A percentile compares a stretch with the other conserved stretches of the same genome.
These are phyloP conservation scores for Yamadazyma ubonensis DNA, from an alignment of 805 yeast genomes.

Conservation along the genomic window DNA sequence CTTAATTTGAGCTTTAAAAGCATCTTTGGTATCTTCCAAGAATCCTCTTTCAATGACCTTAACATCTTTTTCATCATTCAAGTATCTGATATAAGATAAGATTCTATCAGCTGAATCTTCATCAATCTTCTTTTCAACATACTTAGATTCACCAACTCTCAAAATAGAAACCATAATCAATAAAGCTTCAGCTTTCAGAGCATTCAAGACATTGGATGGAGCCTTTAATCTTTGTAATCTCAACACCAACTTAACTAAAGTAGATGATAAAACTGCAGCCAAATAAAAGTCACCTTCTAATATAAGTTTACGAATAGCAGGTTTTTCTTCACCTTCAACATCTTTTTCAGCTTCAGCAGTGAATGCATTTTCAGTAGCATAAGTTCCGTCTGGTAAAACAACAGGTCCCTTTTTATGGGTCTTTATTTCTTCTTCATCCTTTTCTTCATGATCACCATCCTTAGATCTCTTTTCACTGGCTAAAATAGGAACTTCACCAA, in stretches of 20 bases:
- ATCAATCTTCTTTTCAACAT: conserved; percentile 74
- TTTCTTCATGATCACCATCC: conserved; percentile 26
- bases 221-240: conserved; percentile 62
- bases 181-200: conserved; percentile 91
- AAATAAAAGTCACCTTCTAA: conserved; percentile 88
- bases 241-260: conserved; percentile 83
- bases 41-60: conserved; percentile 64
- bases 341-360: conserved; percentile 50
- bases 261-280: conserved; percentile 81
- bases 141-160: conserved; percentile 76
- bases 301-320: conserved; percentile 79
- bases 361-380: conserved; percentile 89
- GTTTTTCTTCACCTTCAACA: conserved; percentile 42
- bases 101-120: conserved; percentile 97
- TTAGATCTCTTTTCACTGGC: conserved; percentile 58
- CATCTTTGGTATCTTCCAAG: conserved; percentile 82
- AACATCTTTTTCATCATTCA: conserved; percentile 62
- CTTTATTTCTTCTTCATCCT: conserved; percentile 21
- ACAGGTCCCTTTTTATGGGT: conserved; percentile 58
- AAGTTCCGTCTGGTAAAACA: conserved; percentile 97
- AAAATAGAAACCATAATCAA: conserved; percentile 88
- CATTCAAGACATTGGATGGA: conserved; percentile 64
- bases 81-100: conserved; percentile 76
- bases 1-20: conserved; percentile 71
- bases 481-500: conserved; percentile 90